Evolutionary conservation across 2,329 filamentous ascomycete species (phyloP), one percentile per base, ranked within the genome.

Genomic region (Fusarium pseudonygamai): DNA sequence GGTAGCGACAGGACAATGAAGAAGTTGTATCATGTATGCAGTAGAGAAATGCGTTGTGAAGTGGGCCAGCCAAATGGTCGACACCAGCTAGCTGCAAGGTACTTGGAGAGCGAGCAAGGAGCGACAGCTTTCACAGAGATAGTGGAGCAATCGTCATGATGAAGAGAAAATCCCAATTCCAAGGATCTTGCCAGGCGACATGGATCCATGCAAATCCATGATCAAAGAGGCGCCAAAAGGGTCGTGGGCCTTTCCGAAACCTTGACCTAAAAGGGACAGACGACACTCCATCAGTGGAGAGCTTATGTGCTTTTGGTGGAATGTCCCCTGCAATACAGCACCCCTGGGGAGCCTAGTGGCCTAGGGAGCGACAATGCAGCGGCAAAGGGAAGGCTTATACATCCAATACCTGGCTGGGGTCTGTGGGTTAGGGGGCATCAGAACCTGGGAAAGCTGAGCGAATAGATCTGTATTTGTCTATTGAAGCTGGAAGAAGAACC

Each of bases 101-200:
- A 28, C 53, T 47, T 58, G 55, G 24, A 49, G 43, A 42, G 30
- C 26, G 42, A 40, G 30, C 43, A 71, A 55, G 67, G 50, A 39
- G 22, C 30, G n/a, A 34, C 42, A 34, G 45, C 45, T 46, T 46
- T 53, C 43, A 49, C 40, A 43, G 30, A 37, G 37, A 46, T 24
- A 45, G 53, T 70, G 60, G 68, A 52, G 47, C 42, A 65, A 53
- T 69, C 63, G 69, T 73, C 72, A 74, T 75, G 64, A 75, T 74
- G 61, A 59, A 65, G 59, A 56, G 65, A 73, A 69, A 71, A 75
- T 74, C 72, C 69, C 72, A 74, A 74, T 74, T 75, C 72, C 64
- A 75, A 72, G 69, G 69, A 72, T 72, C 69, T 55, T 52, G 56
- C 49, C 56, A 37, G 34, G 16, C 37, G 36, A 12, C 47, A 49